phyloP scores from a whole-genome alignment of 2,329 filamentous ascomycete genomes.

The Kalmusia sp. region DNA sequence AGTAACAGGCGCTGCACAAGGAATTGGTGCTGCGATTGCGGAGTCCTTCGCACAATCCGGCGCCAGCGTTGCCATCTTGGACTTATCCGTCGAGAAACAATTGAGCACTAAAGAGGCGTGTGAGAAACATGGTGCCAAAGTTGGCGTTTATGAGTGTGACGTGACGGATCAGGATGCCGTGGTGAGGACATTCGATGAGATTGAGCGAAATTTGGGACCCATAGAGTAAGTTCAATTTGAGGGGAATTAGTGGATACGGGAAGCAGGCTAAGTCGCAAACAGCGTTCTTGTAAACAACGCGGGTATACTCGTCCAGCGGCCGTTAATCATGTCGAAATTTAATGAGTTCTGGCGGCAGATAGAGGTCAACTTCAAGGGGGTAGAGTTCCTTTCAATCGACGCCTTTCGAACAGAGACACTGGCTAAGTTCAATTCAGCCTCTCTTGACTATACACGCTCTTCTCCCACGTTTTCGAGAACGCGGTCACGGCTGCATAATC shows the following conservation, averaged over 20 bases:
- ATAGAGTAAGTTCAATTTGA: slow-evolving; percentile 24
- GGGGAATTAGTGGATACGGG: background rate
- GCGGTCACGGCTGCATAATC: slow-evolving; percentile 38
- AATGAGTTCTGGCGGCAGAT: slow-evolving; percentile 37
- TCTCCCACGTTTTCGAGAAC: slow-evolving; percentile 30
- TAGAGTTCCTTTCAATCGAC: slow-evolving; percentile 7
- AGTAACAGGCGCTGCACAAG: slow-evolving; percentile 35
- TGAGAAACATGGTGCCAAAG: slow-evolving; percentile 25
- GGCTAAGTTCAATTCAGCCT: slow-evolving; percentile 17
- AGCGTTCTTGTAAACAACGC: slow-evolving; percentile 39
- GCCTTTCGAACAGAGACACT: background rate
- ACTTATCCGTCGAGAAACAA: slow-evolving; percentile 27
- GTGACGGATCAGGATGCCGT: slow-evolving; percentile 26
- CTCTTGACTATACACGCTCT: slow-evolving; percentile 33
- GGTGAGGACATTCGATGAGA: slow-evolving; percentile 18
- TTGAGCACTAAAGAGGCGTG: slow-evolving; percentile 30
- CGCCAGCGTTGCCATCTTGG: slow-evolving; percentile 34
- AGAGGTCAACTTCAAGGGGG: slow-evolving; percentile 42
- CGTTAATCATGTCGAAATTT: slow-evolving; percentile 35
- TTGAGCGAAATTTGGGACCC: slow-evolving; percentile 28
- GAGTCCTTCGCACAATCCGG: slow-evolving; percentile 35
- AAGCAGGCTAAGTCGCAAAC: background rate
- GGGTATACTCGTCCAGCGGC: slow-evolving; percentile 33
- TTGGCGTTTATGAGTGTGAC: slow-evolving; percentile 29
- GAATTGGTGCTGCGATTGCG: slow-evolving; percentile 38